Conservation (phyloP, 805 yeast species). For the Metschnikowia henanensis region DNA sequence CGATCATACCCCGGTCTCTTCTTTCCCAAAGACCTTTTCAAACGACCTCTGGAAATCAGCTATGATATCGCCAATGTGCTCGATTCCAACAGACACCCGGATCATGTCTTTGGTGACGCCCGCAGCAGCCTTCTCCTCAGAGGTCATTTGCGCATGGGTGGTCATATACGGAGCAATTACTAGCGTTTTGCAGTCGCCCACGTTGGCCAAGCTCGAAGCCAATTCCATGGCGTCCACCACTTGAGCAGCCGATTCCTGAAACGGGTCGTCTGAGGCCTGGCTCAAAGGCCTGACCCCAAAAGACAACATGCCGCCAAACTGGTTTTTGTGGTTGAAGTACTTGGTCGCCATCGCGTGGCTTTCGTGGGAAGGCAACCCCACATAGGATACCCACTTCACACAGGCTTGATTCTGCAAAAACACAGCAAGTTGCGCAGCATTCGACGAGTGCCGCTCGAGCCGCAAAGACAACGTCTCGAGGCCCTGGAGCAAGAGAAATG, state of each 20-base stretch:
- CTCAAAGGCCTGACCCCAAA: slow-evolving; percentile 79
- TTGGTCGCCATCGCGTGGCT: slow-evolving; percentile 82
- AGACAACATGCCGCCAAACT: slow-evolving; percentile 85
- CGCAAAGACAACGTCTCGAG: slow-evolving; percentile 91
- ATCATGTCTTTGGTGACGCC: slow-evolving; percentile 90
- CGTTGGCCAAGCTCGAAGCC: slow-evolving; percentile 93
- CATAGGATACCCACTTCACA: slow-evolving; percentile 89
- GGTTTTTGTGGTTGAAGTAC: slow-evolving; percentile 54
- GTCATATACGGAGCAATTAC: slow-evolving; percentile 96
- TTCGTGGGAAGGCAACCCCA: slow-evolving; percentile 79
- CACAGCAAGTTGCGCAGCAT: slow-evolving; percentile 78
- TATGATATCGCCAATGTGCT: slow-evolving; percentile 23
- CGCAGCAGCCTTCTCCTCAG: slow-evolving; percentile 74
- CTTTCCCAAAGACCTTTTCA: slow-evolving; percentile 48
- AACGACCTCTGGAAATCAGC: slow-evolving; percentile 66
- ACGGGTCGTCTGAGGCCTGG: slow-evolving; percentile 49
- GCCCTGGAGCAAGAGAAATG: slow-evolving; percentile 88
- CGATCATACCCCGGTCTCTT: neutral
- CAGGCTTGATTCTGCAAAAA: slow-evolving; percentile 69
- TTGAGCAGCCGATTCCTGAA: slow-evolving; percentile 74
- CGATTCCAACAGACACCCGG: slow-evolving; percentile 46
- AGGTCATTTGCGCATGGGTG: slow-evolving; percentile 88
- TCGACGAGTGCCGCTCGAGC: slow-evolving; percentile 87
- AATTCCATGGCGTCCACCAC: slow-evolving; percentile 83
- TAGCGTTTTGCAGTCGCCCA: slow-evolving; percentile 93